A percentile compares a stretch with the other conserved stretches of the same genome.
These are phyloP conservation scores for Ascosphaera aggregata DNA, from an alignment of 2,329 filamentous ascomycete species.

Conservation along the genomic window DNA sequence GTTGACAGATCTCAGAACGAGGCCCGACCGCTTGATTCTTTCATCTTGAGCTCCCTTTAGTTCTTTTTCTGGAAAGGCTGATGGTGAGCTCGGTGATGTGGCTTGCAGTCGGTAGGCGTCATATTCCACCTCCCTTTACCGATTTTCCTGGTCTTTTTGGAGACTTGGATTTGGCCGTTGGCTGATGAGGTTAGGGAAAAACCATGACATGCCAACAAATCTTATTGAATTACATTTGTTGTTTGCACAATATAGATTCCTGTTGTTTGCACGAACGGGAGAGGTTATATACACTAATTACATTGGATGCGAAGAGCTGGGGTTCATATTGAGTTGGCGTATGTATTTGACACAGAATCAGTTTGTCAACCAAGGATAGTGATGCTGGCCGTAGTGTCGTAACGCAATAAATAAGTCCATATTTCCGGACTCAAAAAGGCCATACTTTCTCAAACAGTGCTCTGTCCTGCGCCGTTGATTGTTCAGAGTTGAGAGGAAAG, in stretches of 20 bases:
- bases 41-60: constrained; percentile 39
- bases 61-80: constrained; percentile 6
- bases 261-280: no score
- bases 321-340: no score
- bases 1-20: constrained; percentile 91
- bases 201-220: constrained; percentile 59
- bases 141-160: constrained; percentile 18
- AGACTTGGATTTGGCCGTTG: constrained; percentile 37
- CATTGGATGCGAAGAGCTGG: no score
- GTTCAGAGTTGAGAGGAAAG: constrained; percentile 4
- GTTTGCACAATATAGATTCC: no score
- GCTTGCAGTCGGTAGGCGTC: constrained; percentile 34
- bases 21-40: constrained; percentile 26
- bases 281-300: no score
- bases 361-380: no score
- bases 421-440: neutral
- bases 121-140: constrained; percentile 82
- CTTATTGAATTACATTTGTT: constrained; percentile 4
- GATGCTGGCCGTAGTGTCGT: neutral
- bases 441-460: neutral
- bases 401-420: neutral
- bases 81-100: constrained; percentile 42
- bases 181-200: constrained; percentile 72
- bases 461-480: neutral
- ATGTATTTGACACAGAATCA: no score